These are phyloP conservation scores for Sutorius australiensis DNA, from an alignment of 768 basidiomycete species.

Conservation along the genomic window DNA sequence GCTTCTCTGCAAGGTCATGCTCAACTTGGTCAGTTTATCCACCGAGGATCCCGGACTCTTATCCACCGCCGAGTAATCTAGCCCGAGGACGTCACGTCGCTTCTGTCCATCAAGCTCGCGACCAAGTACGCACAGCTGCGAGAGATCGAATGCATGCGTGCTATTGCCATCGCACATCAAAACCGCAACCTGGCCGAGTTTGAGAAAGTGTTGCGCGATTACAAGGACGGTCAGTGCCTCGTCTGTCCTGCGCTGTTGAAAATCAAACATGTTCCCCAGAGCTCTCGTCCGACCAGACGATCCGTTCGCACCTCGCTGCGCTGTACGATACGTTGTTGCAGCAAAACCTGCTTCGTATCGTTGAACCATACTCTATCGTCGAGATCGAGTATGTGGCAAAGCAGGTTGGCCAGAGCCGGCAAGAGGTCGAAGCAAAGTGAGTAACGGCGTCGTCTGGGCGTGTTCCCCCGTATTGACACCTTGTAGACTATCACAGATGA, in stretches of 20 bases:
- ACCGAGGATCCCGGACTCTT: neutral
- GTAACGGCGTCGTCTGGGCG: constrained; percentile 20
- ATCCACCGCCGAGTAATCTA: constrained; percentile 28
- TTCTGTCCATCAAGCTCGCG: constrained; percentile 84
- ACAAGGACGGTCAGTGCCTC: constrained; percentile 61
- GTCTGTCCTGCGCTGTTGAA: neutral
- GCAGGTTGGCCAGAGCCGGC: constrained; percentile 80
- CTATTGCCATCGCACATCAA: constrained; percentile 91
- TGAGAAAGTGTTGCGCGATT: constrained; percentile 81
- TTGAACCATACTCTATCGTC: constrained; percentile 92
- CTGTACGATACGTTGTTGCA: constrained; percentile 95
- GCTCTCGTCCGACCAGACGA: constrained; percentile 91
- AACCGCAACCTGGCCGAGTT: constrained; percentile 87
- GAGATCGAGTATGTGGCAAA: constrained; percentile 88
- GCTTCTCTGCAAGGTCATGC: constrained; percentile 85
- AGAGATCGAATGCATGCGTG: constrained; percentile 95
- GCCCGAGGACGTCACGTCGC: constrained; percentile 91
- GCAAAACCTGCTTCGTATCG: constrained; percentile 91
- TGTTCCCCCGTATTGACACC: constrained; percentile 1
- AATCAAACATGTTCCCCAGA: constrained; percentile 44
- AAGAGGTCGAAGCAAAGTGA: constrained; percentile 89
- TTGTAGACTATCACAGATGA: constrained; percentile 91
- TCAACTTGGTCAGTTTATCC: constrained; percentile 68
- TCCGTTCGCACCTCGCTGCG: constrained; percentile 89
- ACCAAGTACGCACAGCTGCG: constrained; percentile 81